Evolutionary conservation across 1,284 basidiomycete genomes (phyloP), one percentile per base, ranked within the genome.

Genomic region (Schizopora paradoxa): DNA sequence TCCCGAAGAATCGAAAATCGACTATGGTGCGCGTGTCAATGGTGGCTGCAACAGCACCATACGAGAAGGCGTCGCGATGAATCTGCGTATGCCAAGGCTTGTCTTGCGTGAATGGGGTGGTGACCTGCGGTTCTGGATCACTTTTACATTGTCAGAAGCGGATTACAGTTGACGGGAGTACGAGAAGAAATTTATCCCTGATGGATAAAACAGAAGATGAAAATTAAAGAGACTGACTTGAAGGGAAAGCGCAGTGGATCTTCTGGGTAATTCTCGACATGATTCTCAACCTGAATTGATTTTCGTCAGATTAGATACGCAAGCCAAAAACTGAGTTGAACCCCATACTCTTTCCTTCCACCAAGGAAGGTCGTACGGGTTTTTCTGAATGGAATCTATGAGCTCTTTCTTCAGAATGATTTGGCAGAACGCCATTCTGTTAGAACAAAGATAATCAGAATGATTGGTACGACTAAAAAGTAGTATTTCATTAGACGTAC

Each of bases 121-220:
- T 61, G 3, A 66, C 59, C 40, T 66, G 62, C 13, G 63, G 64
- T 48, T 65, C 63, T 6, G 59, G 60, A 38, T 65, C 63, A 11
- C 52, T n/a, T n/a, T n/a, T n/a, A n/a, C n/a, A n/a, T n/a, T n/a
- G n/a, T n/a, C n/a, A n/a, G n/a, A n/a, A n/a, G n/a, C n/a, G n/a
- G n/a, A n/a, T n/a, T n/a, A n/a, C n/a, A n/a, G n/a, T n/a, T n/a
- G n/a, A n/a, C n/a, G n/a, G n/a, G n/a, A n/a, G n/a, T n/a, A n/a
- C n/a, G n/a, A n/a, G n/a, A n/a, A n/a, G n/a, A n/a, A n/a, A n/a
- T n/a, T 56, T 57, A 51, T 65, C 62, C 57, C 60, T 65, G 4
- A 58, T 63, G n/a, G n/a, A n/a, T n/a, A n/a, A n/a, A n/a, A n/a
- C n/a, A n/a, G n/a, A n/a, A n/a, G n/a, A n/a, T n/a, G n/a, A n/a